Base-by-base conservation (phyloP, 2,329 filamentous ascomycete species). In the Acrocalymma vagum region DNA sequence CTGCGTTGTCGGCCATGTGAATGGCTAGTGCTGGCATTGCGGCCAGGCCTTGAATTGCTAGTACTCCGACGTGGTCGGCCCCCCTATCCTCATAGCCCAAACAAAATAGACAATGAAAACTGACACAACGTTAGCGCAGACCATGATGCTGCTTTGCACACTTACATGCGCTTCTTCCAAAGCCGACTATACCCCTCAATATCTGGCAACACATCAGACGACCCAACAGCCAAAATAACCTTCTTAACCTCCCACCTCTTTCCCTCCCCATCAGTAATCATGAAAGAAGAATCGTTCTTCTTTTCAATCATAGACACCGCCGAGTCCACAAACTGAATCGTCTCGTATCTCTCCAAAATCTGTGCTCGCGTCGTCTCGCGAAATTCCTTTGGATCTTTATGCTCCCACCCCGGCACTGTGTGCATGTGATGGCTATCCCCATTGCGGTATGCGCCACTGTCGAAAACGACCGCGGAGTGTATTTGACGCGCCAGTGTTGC, bases 81-180 rank as follows among this genome's bases (percentile, higher is more conserved):
- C 76, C 77, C 9, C 74, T 69, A 20, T 82, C 76, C 42, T 84
- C 80, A 53, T 73, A 82, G 5, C 80, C 80, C 45, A 81, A 71
- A 57, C 79, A 83, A 58, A 81, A 82, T 3, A 83, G 69, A 46
- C 79, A 83, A 54, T 82, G 78, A 45, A 78, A 82, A 15, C 49
- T 53, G 13, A n/a, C n/a, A n/a, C n/a, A n/a, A n/a, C n/a, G n/a
- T n/a, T n/a, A n/a, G n/a, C n/a, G n/a, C n/a, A n/a, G n/a, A n/a
- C n/a, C n/a, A n/a, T n/a, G n/a, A n/a, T n/a, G n/a, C n/a, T n/a
- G n/a, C n/a, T n/a, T n/a, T n/a, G n/a, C n/a, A n/a, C n/a, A 28
- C 26, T 47, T 51, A 81, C 77, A 80, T 77, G 17, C 72, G 71
- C 15, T 55, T 65, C 3, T 63, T 75, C 78, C 78, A 84, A 41